Conservation (phyloP, 2,329 filamentous ascomycete species). For the Colletotrichum shisoi region DNA sequence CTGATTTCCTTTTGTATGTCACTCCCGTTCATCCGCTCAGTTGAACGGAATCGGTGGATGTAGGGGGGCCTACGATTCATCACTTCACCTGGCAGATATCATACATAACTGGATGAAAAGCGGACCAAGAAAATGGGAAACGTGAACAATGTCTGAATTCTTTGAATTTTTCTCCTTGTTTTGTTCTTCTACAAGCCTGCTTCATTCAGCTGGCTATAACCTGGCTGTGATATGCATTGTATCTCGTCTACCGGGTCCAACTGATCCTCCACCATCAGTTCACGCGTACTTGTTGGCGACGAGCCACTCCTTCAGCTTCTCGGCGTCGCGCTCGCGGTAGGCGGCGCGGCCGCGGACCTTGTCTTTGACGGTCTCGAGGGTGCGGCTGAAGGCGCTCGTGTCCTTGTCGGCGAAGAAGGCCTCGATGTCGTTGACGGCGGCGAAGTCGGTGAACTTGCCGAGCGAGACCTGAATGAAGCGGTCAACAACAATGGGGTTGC, state of each 20-base stretch:
- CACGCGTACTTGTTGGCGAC: conserved; percentile 55
- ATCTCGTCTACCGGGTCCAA: not conserved
- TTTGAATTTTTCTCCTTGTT: not conserved
- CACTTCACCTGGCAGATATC: not conserved
- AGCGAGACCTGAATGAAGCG: conserved; percentile 83
- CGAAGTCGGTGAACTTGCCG: conserved; percentile 76
- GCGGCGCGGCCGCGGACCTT: conserved; percentile 82
- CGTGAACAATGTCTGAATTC: not conserved
- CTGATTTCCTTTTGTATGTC: not conserved
- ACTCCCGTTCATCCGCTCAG: not conserved
- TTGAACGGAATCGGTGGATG: not conserved
- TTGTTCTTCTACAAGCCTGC: conserved; percentile 13
- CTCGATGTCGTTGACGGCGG: conserved; percentile 77
- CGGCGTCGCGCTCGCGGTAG: conserved; percentile 80
- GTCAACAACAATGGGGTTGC: conserved; percentile 87
- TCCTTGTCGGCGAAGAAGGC: conserved; percentile 88
- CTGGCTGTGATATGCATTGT: not conserved
- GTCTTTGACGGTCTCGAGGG: conserved; percentile 84
- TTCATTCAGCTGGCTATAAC: conserved; percentile 16
- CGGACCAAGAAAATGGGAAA: not conserved
- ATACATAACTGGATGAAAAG: not conserved
- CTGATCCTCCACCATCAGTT: conserved; percentile 7
- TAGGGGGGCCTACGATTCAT: too few relatives aligned
- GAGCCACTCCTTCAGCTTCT: conserved; percentile 81
- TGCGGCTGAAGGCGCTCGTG: conserved; percentile 84